Evolutionary conservation across 306 rosid species (phyloP), one percentile per base, ranked within the genome.

Genomic region (Vigna hirtella): DNA sequence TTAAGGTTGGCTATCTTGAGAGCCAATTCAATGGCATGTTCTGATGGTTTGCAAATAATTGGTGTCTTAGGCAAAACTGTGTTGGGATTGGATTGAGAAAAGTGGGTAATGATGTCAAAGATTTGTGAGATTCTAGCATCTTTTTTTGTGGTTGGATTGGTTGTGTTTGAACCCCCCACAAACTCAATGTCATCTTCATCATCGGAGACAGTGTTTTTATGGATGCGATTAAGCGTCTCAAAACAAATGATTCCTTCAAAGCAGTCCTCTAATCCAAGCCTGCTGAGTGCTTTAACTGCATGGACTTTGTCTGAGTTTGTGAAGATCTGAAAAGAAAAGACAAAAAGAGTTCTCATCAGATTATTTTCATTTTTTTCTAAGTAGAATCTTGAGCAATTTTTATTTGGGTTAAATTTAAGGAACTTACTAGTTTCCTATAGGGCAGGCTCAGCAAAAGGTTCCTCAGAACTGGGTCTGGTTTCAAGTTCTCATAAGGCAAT

Each of bases 211-310:
- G 67, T 83, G 74, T 15, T 85, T 64, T 86, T 89, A 78, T 93
- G 91, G 45, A 52, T 82, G 1, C 90, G 96, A 86, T 96, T 96
- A 63, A 96, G 88, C 42, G 97, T 96, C 88, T 96, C 99, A 81
- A 96, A 96, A 85, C 98, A 96, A 61, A 91, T 85, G 30, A 96
- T 93, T 72, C 98, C 97, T 83, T 91, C 97, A 81, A 96, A 96
- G 79, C 94, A 91, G 43, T 89, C 98, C 68, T 93, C 97, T 67
- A 96, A 86, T 66, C 98, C 99, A 81, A 96, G 98, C 83, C 83
- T 96, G 77, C 78, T 83, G 16, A 96, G 93, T 67, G 90, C 94
- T 79, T 90, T 85, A 63, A 80, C 83, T 43, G 99, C 94, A 70
- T 93, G 99, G 24, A 84, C 83, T 82, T 84, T 80, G 81, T 96